Evolutionary conservation across 1,139 yeast genomes (phyloP).

Genomic region (Scheffersomyces lignicola): DNA sequence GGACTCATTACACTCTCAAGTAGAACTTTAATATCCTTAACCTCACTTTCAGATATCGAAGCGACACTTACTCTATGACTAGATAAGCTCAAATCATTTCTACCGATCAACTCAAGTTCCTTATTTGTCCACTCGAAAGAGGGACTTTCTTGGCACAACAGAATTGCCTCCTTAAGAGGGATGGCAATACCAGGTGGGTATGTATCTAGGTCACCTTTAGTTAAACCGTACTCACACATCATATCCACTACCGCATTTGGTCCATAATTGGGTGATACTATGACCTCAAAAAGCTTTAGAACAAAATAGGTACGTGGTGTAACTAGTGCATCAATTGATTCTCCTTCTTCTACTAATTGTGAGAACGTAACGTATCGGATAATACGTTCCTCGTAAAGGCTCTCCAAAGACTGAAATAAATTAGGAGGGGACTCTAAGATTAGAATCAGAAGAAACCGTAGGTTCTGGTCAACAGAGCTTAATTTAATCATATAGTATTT

Average conservation of each 20-base stretch:
- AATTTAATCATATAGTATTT: slow-evolving; percentile 48
- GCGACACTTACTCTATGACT: slow-evolving; percentile 1
- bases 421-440: slow-evolving; percentile 55
- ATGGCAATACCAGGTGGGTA: slow-evolving; percentile 72
- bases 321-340: slow-evolving; percentile 55
- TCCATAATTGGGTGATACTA: slow-evolving; percentile 55
- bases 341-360: slow-evolving; percentile 64
- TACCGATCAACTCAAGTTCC: slow-evolving; percentile 61
- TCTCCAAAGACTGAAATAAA: slow-evolving; percentile 51
- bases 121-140: slow-evolving; percentile 48
- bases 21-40: slow-evolving; percentile 51
- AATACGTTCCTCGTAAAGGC: slow-evolving; percentile 45
- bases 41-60: slow-evolving; percentile 10
- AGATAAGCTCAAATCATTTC: slow-evolving; percentile 60
- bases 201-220: slow-evolving; percentile 57
- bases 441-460: slow-evolving; percentile 41
- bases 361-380: slow-evolving; percentile 66
- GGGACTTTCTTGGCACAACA: slow-evolving; percentile 57
- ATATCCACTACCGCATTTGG: slow-evolving; percentile 56
- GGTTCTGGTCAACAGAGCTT: slow-evolving; percentile 21
- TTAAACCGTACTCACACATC: slow-evolving; percentile 57
- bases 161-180: slow-evolving; percentile 63
- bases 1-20: slow-evolving; percentile 47
- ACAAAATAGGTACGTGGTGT: slow-evolving; percentile 67
- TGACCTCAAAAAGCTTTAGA: slow-evolving; percentile 59